phyloP scores from a whole-genome alignment of 2,329 filamentous ascomycete genomes.

The Rhinocladiella mackenziei region DNA sequence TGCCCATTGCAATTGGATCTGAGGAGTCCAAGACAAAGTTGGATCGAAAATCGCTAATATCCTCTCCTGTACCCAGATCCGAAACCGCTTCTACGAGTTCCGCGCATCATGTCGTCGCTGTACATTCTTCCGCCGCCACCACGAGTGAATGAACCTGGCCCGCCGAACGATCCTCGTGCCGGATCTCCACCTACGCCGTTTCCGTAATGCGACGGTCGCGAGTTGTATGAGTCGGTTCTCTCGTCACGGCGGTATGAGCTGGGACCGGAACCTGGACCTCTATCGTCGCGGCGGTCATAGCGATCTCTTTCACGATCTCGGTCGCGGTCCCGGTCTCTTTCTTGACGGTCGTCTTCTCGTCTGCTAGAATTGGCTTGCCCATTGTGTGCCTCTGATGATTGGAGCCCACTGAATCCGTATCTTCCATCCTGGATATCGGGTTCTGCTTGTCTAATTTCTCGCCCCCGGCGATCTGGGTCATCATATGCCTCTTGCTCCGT shows the following conservation, averaged over 20 bases:
- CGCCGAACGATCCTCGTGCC: slow-evolving; percentile 14
- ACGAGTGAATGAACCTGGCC: slow-evolving; percentile 11
- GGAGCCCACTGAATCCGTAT: slow-evolving; percentile 35
- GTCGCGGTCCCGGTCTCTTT: slow-evolving; percentile 19
- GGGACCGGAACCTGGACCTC: slow-evolving; percentile 7
- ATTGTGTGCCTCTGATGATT: slow-evolving; percentile 14
- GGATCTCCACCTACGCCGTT: slow-evolving; percentile 24
- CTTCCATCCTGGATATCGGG: slow-evolving; percentile 38
- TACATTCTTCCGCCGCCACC: slow-evolving; percentile 20
- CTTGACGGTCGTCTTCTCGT: slow-evolving; percentile 21
- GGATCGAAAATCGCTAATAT: slow-evolving; percentile 22
- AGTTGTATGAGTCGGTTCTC: slow-evolving; percentile 17
- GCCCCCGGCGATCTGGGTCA: slow-evolving; percentile 11
- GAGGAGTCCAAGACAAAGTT: no score
- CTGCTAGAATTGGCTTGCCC: slow-evolving; percentile 7
- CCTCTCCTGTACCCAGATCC: slow-evolving; percentile 39
- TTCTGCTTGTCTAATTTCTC: slow-evolving; percentile 30
- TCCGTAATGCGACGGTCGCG: slow-evolving; percentile 26
- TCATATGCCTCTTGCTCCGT: slow-evolving; percentile 29
- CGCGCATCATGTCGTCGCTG: slow-evolving; percentile 42
- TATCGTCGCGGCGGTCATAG: slow-evolving; percentile 23
- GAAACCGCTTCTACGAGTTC: slow-evolving; percentile 58
- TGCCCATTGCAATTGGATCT: no score
- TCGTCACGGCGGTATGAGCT: slow-evolving; percentile 13
- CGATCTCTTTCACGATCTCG: slow-evolving; percentile 19